These are phyloP conservation scores for Aspergillus fijiensis DNA, from an alignment of 2,329 filamentous ascomycete genomes.

Conservation along the genomic window DNA sequence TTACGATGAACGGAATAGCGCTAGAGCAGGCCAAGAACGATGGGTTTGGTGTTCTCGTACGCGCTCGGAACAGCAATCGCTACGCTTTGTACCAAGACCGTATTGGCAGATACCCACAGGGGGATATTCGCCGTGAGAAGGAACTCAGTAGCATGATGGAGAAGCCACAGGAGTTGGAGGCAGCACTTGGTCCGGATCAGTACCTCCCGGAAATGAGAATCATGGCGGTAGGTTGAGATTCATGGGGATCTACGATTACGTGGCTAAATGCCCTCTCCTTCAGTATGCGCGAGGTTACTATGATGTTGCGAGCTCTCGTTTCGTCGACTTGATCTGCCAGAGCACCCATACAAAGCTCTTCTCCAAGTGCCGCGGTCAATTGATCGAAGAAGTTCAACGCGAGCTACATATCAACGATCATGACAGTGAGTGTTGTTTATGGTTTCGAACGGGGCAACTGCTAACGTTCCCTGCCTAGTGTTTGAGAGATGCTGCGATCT, in stretches of 20 bases:
- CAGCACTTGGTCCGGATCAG: constrained; percentile 30
- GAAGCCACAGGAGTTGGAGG: constrained; percentile 13
- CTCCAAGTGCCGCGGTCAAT: constrained; percentile 33
- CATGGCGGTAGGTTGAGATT: constrained; percentile 39
- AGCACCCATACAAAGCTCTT: constrained; percentile 38
- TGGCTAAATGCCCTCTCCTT: constrained; percentile 12
- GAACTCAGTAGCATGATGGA: constrained; percentile 27
- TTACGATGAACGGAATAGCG: constrained; percentile 49
- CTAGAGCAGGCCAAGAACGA: constrained; percentile 25
- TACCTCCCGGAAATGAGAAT: constrained; percentile 42
- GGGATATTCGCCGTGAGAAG: constrained; percentile 20
- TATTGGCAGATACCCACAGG: constrained; percentile 15
- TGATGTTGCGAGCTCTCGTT: constrained; percentile 39
- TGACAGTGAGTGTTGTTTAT: constrained; percentile 28
- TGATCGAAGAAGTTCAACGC: constrained; percentile 31
- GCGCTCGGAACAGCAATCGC: constrained; percentile 23
- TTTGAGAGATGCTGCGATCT: constrained; percentile 35
- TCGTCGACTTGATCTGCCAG: constrained; percentile 42
- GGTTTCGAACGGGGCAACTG: not conserved
- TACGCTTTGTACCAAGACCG: constrained; percentile 14
- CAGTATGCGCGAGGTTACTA: constrained; percentile 42
- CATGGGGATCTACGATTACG: not conserved
- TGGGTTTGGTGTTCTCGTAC: constrained; percentile 12
- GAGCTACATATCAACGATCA: constrained; percentile 31
- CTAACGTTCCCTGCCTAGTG: constrained; percentile 21